Evolutionary conservation across 768 basidiomycete species (phyloP), one percentile per base, ranked within the genome.

Genomic region (Cubamyces lactineus): DNA sequence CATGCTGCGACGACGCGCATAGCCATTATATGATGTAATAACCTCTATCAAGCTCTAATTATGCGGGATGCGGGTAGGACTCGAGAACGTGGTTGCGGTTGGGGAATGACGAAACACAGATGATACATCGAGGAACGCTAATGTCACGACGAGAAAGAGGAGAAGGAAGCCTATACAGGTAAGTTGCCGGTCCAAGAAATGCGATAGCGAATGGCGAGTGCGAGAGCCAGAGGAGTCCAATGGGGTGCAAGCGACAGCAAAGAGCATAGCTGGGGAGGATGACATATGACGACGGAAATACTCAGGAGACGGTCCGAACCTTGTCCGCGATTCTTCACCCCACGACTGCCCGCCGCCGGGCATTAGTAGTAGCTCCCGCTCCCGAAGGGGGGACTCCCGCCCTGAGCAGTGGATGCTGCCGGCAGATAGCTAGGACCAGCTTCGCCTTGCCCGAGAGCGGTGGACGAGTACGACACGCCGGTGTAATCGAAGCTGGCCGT

Each of bases 401-500:
- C 57, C 60, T 61, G 59, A 34, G 28, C 21, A 38, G 57, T 19
- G 40, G 66, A 56, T 19, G 59, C 19, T 40, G 67, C 48, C 43
- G 67, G 47, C 13, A 68, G 47, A 28, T 65, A 62, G 52, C 53
- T 57, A 23, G 64, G 26, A 13, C 58, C 57, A 16, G 55, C 26
- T 4, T 61, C 59, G 56, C 50, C 19, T 42, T 68, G 67, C 16
- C 54, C 64, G 40, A 68, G 53, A 39, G 43, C 17, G 26, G 67
- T 46, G 34, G 55, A 54, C 15, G 67, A 45, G 53, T 66, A 66
- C 23, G 65, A 61, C 13, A 68, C 67, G 40, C 53, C 34, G 19
- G 54, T 49, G 43, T 65, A 59, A 48, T 65, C 67, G 60, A 66
- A 68, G 53, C 19, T 47, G 21, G 57, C 46, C 61, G 58, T 59